Base-by-base conservation (phyloP, 2,329 filamentous ascomycete species). In the Didymella arachidicola region DNA sequence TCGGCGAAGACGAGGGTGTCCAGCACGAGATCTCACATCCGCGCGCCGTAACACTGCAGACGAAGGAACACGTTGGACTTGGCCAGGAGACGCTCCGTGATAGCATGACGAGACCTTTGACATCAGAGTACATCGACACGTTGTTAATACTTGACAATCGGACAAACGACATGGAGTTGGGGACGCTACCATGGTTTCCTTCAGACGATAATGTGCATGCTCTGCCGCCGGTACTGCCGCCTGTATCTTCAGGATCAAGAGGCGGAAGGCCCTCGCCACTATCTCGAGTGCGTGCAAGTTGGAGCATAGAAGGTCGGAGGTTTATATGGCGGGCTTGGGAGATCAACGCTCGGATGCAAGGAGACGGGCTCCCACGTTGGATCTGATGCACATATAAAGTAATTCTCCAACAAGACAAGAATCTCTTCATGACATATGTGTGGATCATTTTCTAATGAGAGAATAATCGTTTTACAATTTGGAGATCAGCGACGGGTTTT, bases 81-180 rank as follows among this genome's bases (percentile, higher is more conserved):
- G 11, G 36, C n/a, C 8, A 11, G 7, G 5, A 11, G 8, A 19
- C 36, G 7, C 10, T 29, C 1, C 49, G 39, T n/a, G 39, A 52
- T 19, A 44, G 49, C 16, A 52, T 44, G 49, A 52, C 38, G 14
- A 36, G 44, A 11, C 39, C 30, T 3, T n/a, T 52, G 16, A 29
- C 49, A 14, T 43, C 49, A 16, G 39, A 34, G 11, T 44, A 44
- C 30, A 38, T 44, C 4, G 49, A 36, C 14, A 27, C 16, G 4
- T 8, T 51, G 4, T 5, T 43, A 1, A 25, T 14, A 25, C 26
- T 16, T 18, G 19, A 44, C 22, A 19, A 29, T 19, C 25, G 34
- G 6, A n/a, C n/a, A 19, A 39, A 39, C 3, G n/a, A 39, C 10
- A 38, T 53, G 30, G 49, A 53, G 30, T 45, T 45, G 49, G 22